A percentile compares a stretch with the other conserved stretches of the same genome.
Evolutionary conservation across 106 monocot species (phyloP).

Genomic region (Dendrobium nobile): DNA sequence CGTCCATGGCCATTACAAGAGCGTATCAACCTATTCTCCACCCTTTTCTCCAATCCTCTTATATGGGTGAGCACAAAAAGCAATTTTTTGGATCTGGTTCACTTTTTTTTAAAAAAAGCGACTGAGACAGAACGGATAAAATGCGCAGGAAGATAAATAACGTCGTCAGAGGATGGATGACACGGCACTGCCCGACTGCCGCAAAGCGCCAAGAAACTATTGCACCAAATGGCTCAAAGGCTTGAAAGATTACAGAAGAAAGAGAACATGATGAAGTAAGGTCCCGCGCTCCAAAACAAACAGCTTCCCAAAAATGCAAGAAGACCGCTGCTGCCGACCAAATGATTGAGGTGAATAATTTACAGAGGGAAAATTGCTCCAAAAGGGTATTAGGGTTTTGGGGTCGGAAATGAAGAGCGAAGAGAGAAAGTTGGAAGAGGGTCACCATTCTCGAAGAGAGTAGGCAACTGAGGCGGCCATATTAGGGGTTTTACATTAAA

Average conservation of each 20-base stretch:
- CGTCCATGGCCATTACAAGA: constrained; percentile 36
- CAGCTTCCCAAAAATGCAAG: neutral
- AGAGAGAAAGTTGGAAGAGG: neutral
- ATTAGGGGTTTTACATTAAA: neutral
- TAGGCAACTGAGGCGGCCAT: neutral
- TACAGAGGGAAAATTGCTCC: neutral
- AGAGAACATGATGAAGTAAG: neutral
- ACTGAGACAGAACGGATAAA: neutral
- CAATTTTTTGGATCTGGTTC: neutral
- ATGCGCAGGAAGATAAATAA: neutral
- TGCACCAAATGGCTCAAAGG: neutral
- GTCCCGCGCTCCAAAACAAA: neutral
- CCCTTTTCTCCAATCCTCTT: neutral
- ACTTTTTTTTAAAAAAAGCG: neutral
- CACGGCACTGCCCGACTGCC: neutral
- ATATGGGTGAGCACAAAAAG: neutral
- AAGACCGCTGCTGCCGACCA: neutral
- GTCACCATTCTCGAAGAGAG: neutral
- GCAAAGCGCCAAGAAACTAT: constrained; percentile 2
- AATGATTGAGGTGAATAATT: neutral
- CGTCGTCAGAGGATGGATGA: neutral
- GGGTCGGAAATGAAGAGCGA: neutral
- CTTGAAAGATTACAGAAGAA: neutral
- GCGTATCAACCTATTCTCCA: neutral
- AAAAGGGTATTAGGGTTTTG: neutral